Conservation (phyloP, 2,329 filamentous ascomycete species). For the Bipolaris sorokiniana region DNA sequence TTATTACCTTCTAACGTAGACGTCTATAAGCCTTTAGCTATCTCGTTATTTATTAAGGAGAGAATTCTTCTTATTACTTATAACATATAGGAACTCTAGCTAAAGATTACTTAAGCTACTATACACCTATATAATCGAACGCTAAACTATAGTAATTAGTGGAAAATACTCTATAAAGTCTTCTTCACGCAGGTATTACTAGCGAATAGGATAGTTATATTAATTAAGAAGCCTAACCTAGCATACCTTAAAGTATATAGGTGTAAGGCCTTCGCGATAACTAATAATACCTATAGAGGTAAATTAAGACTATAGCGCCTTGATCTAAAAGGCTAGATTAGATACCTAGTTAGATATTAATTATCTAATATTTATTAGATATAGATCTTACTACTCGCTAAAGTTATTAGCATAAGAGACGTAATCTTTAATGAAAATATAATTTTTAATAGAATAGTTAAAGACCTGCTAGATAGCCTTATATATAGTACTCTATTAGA, state of each 20-base stretch:
- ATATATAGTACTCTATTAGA: constrained; percentile 1
- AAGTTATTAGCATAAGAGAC: constrained; percentile 9
- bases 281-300: constrained; percentile 1
- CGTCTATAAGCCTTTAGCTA: no score
- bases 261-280: constrained; percentile 15
- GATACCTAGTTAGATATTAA: constrained; percentile 14
- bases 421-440: constrained; percentile 11
- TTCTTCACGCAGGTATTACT: constrained; percentile 5
- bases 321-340: constrained; percentile 11
- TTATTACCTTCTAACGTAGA: no score
- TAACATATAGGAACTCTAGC: constrained; percentile 5
- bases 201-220: constrained; percentile 2
- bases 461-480: neutral
- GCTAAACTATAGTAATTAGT: constrained; percentile 15
- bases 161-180: constrained; percentile 5
- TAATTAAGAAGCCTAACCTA: constrained; percentile 4
- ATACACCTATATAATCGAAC: constrained; percentile 15
- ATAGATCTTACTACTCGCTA: constrained; percentile 7
- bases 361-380: constrained; percentile 9
- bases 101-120: constrained; percentile 7
- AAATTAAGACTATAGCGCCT: constrained; percentile 11
- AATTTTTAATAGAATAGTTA: neutral
- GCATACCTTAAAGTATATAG: constrained; percentile 15
- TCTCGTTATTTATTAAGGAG: no score
- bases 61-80: no score